Base-by-base conservation (phyloP, 2,329 filamentous ascomycete species). In the Periconia sp. region DNA sequence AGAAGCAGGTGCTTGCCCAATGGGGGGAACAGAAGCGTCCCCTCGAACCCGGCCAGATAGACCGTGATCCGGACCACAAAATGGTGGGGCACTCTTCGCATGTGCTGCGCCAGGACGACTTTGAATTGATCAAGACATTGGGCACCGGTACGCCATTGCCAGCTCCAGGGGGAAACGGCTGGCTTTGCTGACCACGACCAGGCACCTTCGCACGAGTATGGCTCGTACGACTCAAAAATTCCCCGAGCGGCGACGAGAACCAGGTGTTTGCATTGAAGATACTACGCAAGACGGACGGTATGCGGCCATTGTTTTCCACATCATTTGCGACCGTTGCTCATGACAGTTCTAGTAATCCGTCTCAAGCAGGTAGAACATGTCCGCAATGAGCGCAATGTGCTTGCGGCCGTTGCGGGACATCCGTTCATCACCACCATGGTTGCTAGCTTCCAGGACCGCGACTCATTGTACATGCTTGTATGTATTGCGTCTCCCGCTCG, bases 341-440 rank as follows among this genome's bases (percentile, higher is more conserved):
- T 40, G 18, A 42, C 34, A 34, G 37, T 50, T 47, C 32, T 61
- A 82, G 86, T 94, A 31, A 87, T 94, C 67, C 86, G 86, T 52
- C 80, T 92, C 44, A 92, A 92, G 76, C 89, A 94, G 65, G 85
- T 92, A 56, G 88, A 92, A 71, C 89, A 94, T 70, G 88, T 92
- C 40, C 86, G 87, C 48, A 88, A 92, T 71, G 89, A 94, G 76
- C 86, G 88, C 57, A 82, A 84, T 50, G 86, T 92, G 56, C 82
- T 94, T 37, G 82, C 84, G 61, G 85, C 88, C 52, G 86, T 92
- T 34, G 84, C 86, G 33, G 88, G 88, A 17, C 85, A 92, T 65
- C 89, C 89, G 17, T 94, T 92, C 72, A 92, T 94, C 65, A 92
- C 89, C 38, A 85, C 82, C 50, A 80, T 92, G 63, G 78, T 87